Base-by-base conservation (phyloP, 1,284 basidiomycete genomes). In the Ustilago tritici region DNA sequence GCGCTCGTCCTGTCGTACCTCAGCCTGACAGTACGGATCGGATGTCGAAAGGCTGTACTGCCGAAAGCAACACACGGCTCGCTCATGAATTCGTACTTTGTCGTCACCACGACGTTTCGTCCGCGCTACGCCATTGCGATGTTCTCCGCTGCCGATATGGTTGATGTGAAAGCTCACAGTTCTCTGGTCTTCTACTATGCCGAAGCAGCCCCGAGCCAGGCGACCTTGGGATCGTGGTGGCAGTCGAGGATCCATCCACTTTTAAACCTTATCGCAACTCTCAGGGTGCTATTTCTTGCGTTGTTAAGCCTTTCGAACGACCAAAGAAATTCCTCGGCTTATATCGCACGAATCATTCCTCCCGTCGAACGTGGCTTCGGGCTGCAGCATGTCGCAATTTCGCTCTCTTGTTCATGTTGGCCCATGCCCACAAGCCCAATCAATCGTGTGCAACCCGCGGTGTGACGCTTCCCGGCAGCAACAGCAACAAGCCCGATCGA, bases 301-400 rank as follows among this genome's bases (percentile, higher is more conserved):
- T 2, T 56, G 55, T 56, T 40, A 56, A 11, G 19, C 23, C 47
- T 7, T 28, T 15, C 23, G 10, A n/a, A 28, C 10, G 0, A 49
- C 19, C 12, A 14, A 3, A 7, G 47, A 49, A 49, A 40, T 40
- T 40, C 38, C 38, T 28, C 23, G 23, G 23, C 23, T 15, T 41
- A 1, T 50, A 9, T 36, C 59, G 66, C 19, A 60, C 66, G 66
- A 50, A 8, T 57, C 7, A 56, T 54, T n/a, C 3, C 17, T 4
- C 14, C 41, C 56, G 64, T 58, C 53, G 23, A 15, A n/a, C 31
- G 54, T 57, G 50, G 34, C 36, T 46, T 2, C 59, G 64, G 70
- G 32, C 69, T 72, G 70, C 70, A 72, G n/a, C n/a, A 54, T 67
- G 70, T 49, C 60, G 57, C 43, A 63, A 61, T 61, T 8, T 23